Evolutionary conservation across 148 eudicot genomes (phyloP).

Genomic region (Rhododendron simsii): DNA sequence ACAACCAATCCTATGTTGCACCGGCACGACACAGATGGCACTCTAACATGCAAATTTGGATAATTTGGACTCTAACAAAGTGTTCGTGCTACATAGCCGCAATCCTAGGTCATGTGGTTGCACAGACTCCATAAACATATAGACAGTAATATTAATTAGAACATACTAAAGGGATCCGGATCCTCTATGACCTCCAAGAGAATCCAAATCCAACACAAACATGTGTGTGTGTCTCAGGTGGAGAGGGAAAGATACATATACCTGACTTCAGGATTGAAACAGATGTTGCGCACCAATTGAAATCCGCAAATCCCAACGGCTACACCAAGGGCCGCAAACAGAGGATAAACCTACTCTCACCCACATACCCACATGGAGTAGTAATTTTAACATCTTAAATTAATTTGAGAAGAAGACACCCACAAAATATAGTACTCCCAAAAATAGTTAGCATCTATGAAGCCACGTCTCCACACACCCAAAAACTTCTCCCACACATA

Average conservation of each 20-base stretch:
- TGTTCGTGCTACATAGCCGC: no score
- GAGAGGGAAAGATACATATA: slow-evolving; percentile 10
- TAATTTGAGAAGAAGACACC: not conserved
- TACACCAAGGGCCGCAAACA: slow-evolving; percentile 65
- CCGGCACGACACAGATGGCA: no score
- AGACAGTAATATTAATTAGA: not conserved
- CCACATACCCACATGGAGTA: not conserved
- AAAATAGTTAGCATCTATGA: no score
- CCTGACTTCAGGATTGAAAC: slow-evolving; percentile 86
- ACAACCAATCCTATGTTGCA: no score
- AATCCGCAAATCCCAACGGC: slow-evolving; percentile 82
- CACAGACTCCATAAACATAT: not conserved
- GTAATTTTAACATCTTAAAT: slow-evolving; percentile 13
- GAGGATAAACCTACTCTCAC: slow-evolving; percentile 54
- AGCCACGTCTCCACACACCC: no score
- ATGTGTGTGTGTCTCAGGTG: not conserved
- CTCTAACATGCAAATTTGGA: no score
- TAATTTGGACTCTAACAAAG: no score
- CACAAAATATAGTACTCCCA: not conserved
- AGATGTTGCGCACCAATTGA: slow-evolving; percentile 70
- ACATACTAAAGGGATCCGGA: not conserved
- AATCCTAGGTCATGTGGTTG: no score
- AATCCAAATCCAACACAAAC: no score
- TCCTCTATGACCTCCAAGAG: no score
- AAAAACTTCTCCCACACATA: not conserved